These are phyloP conservation scores for Lasiosphaeris hirsuta DNA, from an alignment of 495 filamentous ascomycete species.

Conservation along the genomic window DNA sequence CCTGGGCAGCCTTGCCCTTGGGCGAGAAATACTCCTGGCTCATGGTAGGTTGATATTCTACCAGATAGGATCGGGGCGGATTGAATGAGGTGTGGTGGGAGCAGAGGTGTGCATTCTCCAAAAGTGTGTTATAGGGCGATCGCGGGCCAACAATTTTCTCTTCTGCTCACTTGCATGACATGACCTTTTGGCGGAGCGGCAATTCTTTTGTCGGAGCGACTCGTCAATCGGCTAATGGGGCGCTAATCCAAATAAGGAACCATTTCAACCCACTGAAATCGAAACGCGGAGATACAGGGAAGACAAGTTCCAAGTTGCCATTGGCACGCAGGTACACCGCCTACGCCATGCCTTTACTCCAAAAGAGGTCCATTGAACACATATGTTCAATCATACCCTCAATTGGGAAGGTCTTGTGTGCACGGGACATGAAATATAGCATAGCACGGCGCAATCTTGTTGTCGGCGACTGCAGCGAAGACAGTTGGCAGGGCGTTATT, in stretches of 20 bases:
- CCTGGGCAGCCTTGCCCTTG: slow-evolving; percentile 36
- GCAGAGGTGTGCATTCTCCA: neutral
- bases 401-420: too few relatives aligned
- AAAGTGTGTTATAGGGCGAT: slow-evolving; percentile 1
- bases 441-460: too few relatives aligned
- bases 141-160: slow-evolving; percentile 4
- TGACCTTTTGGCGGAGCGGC: slow-evolving; percentile 26
- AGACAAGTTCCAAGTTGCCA: neutral
- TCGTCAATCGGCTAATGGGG: slow-evolving; percentile 18
- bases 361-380: too few relatives aligned
- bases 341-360: neutral
- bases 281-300: neutral
- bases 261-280: neutral
- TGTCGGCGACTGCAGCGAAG: too few relatives aligned
- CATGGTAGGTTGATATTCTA: slow-evolving; percentile 49
- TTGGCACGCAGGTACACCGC: neutral
- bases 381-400: too few relatives aligned
- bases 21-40: slow-evolving; percentile 65
- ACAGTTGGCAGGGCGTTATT: too few relatives aligned
- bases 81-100: neutral
- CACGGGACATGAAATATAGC: too few relatives aligned
- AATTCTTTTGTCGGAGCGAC: slow-evolving; percentile 19
- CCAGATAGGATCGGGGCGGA: neutral
- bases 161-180: slow-evolving; percentile 14
- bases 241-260: slow-evolving; percentile 10